phyloP scores from a whole-genome alignment of 176 grass and related monocot species.

The Oryza coarctata region DNA sequence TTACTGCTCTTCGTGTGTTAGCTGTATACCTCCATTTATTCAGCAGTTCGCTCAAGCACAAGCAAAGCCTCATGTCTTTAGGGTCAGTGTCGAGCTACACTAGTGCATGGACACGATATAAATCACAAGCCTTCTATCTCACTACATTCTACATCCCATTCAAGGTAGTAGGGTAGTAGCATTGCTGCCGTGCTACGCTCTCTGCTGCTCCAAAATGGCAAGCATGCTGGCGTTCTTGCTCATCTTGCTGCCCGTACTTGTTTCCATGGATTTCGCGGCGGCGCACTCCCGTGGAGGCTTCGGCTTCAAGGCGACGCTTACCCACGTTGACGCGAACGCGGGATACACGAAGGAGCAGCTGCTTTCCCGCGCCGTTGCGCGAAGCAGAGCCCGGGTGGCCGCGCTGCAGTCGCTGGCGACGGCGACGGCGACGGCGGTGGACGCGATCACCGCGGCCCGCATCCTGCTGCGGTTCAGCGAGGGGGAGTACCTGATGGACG shows the following conservation, averaged over 20 bases:
- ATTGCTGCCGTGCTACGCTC: constrained; percentile 6
- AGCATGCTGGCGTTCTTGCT: not conserved
- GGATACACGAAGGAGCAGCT: constrained; percentile 42
- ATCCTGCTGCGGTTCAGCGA: constrained; percentile 50
- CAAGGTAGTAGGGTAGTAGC: constrained; percentile 11
- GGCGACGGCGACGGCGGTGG: not conserved
- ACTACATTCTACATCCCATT: constrained; percentile 40
- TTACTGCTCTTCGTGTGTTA: not conserved
- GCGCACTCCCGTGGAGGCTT: not conserved
- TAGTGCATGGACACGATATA: constrained; percentile 23
- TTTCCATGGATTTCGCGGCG: not conserved
- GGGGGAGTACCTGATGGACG: constrained; percentile 70
- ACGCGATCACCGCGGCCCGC: constrained; percentile 29
- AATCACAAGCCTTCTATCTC: constrained; percentile 32
- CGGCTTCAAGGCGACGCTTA: constrained; percentile 54
- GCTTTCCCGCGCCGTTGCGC: constrained; percentile 45
- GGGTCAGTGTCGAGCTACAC: constrained; percentile 35
- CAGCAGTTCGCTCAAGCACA: not conserved
- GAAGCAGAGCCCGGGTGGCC: constrained; percentile 49
- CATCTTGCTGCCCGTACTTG: constrained; percentile 1
- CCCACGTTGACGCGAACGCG: constrained; percentile 39
- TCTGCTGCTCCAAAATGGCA: constrained; percentile 10
- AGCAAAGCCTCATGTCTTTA: constrained; percentile 20
- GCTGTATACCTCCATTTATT: not conserved
- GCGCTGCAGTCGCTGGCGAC: constrained; percentile 52